Evolutionary conservation across 169 alveolate species (phyloP), one percentile per base, ranked within the genome.

Genomic region (Neospora caninum): DNA sequence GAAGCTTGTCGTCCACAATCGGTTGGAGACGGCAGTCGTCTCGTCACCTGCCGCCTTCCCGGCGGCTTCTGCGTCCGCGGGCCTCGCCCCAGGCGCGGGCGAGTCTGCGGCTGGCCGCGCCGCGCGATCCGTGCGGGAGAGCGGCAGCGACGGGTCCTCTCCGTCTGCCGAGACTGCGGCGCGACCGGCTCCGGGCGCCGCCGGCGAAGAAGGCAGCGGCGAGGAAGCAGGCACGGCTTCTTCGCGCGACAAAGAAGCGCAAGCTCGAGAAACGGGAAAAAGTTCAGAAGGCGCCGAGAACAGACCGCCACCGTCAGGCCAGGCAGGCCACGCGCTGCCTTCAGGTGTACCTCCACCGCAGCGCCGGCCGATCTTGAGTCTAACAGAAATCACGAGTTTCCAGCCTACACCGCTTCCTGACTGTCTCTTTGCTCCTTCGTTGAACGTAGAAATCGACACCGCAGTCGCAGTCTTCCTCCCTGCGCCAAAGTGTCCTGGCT

Each of bases 1-100:
- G 43, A 87, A 88, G 64, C 84, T 91, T 18, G 80, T 91, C 41
- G 69, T 91, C 41, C 39, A 87, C 10, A 91, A 91, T 87, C 39
- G 45, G 29, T n/a, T 78, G 29, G 43, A 78, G 45, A 78, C 86
- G 43, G 39, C 86, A 10, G 49, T 78, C 45, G 45, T 78, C 31
- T 64, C 73, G 34, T 6, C 73, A 27, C 31, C 73, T 16, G 25
- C 73, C 34, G 34, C 73, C 31, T 64, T 64, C 73, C 20, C 73
- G 73, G 34, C 34, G 4, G 16, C 73, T 1, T 7, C 73, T 64
- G 34, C 58, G 34, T 64, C 73, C 73, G n/a, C 73, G 34, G 20
- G 73, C 34, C 16, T 64, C 73, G 73, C 73, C 73, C 1, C 34
- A 16, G 73, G 73, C 34, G 73, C n/a, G n/a, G n/a, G 0, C 7